A percentile compares a stretch with the other conserved stretches of the same genome.
Evolutionary conservation across 2,329 filamentous ascomycete genomes (phyloP).

Genomic region (Dothideomycetidae sp.): DNA sequence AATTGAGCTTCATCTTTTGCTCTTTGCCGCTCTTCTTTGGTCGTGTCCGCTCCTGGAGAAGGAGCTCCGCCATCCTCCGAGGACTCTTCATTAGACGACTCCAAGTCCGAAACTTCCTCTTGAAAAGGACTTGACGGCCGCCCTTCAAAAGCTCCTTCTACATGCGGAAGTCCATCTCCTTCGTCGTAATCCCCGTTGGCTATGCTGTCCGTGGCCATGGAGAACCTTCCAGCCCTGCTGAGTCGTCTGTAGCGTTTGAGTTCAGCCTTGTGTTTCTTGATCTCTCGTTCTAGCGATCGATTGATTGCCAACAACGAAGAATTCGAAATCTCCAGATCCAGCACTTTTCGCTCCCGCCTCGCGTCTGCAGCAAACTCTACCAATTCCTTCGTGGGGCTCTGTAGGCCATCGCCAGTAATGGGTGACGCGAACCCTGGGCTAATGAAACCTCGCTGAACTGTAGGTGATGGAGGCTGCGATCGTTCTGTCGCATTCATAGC

Average conservation of each 20-base stretch:
- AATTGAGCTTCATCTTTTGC: slow-evolving; percentile 68
- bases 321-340: slow-evolving; percentile 93
- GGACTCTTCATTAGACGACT: slow-evolving; percentile 6
- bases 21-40: slow-evolving; percentile 39
- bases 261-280: slow-evolving; percentile 82
- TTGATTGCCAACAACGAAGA: slow-evolving; percentile 93
- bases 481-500: background rate
- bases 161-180: slow-evolving; percentile 24
- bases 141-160: slow-evolving; percentile 20
- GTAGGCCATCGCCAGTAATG: slow-evolving; percentile 1
- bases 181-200: slow-evolving; percentile 22
- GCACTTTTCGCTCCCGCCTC: slow-evolving; percentile 79
- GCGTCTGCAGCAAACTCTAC: slow-evolving; percentile 77
- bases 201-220: slow-evolving; percentile 32
- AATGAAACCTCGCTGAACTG: slow-evolving; percentile 1
- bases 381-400: slow-evolving; percentile 33
- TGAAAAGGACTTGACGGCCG: slow-evolving; percentile 14
- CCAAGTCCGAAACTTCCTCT: slow-evolving; percentile 9
- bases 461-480: slow-evolving; percentile 1
- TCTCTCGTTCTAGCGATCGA: slow-evolving; percentile 74
- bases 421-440: slow-evolving; percentile 1
- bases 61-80: slow-evolving; percentile 23
- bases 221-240: slow-evolving; percentile 64
- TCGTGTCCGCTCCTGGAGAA: slow-evolving; percentile 26
- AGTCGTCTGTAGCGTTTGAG: slow-evolving; percentile 74